Conservation (phyloP, 169 alveolate genomes). For the Eimeria necatrix region DNA sequence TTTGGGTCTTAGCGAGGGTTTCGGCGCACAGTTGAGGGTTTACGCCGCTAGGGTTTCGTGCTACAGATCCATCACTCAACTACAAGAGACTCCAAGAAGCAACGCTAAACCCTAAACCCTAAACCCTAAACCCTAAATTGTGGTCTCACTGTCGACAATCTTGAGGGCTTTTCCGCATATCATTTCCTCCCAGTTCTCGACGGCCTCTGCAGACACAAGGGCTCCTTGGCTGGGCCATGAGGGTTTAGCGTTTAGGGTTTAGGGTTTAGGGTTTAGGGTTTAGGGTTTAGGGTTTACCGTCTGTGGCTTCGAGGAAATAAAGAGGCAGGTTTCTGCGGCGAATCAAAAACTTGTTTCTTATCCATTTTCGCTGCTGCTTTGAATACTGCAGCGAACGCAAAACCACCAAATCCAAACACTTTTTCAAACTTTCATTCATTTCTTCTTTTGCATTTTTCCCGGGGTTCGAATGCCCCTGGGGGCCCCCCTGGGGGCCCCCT, state of each 20-base stretch:
- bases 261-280: constrained; percentile 19
- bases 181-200: constrained; percentile 33
- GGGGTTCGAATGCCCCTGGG: too few relatives aligned
- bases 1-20: neutral
- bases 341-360: constrained; percentile 68
- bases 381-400: constrained; percentile 76
- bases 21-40: neutral
- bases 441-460: too few relatives aligned
- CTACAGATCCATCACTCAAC: neutral
- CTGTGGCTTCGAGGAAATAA: constrained; percentile 58
- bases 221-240: neutral
- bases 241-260: neutral
- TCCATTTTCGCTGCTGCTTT: constrained; percentile 76
- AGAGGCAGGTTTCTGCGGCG: constrained; percentile 54
- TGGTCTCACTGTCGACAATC: constrained; percentile 61
- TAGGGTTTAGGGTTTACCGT: constrained; percentile 41
- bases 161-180: constrained; percentile 32
- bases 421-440: neutral
- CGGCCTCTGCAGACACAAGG: constrained; percentile 34
- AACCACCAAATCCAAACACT: constrained; percentile 38
- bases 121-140: neutral
- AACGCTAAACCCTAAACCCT: neutral
- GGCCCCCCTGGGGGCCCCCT: too few relatives aligned
- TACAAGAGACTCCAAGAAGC: neutral
- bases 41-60: neutral